phyloP scores from a whole-genome alignment of 768 basidiomycete species.

The Auriscalpium vulgare region DNA sequence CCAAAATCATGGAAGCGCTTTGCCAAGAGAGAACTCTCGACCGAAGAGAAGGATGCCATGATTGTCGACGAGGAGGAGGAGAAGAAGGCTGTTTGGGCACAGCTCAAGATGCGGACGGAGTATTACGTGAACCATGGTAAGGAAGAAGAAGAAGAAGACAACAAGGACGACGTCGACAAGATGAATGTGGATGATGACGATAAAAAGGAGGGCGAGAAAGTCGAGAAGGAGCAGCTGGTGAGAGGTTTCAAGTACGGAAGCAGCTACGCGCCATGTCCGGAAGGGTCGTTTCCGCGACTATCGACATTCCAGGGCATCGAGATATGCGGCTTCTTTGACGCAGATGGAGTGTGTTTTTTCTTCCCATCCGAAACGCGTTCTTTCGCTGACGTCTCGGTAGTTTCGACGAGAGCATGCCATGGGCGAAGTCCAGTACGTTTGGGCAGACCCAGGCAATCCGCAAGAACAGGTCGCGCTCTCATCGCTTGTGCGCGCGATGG shows the following conservation, averaged over 20 bases:
- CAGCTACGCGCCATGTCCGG: slow-evolving; percentile 79
- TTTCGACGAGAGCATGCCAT: slow-evolving; percentile 77
- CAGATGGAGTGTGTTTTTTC: slow-evolving; percentile 44
- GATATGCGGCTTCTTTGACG: slow-evolving; percentile 75
- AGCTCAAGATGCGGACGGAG: slow-evolving; percentile 39
- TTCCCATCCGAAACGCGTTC: background rate
- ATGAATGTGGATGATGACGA: slow-evolving; percentile 28
- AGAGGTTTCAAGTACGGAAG: slow-evolving; percentile 86
- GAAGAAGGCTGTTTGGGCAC: slow-evolving; percentile 26
- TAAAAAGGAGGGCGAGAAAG: slow-evolving; percentile 36
- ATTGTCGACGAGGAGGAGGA: slow-evolving; percentile 14
- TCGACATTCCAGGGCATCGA: slow-evolving; percentile 81
- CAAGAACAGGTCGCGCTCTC: slow-evolving; percentile 80
- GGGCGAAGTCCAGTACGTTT: slow-evolving; percentile 82
- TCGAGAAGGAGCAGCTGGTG: slow-evolving; percentile 74
- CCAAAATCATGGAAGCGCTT: slow-evolving; percentile 81
- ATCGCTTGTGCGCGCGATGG: slow-evolving; percentile 81
- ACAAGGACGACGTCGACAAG: slow-evolving; percentile 29
- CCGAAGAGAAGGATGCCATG: slow-evolving; percentile 22
- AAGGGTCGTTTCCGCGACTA: slow-evolving; percentile 72
- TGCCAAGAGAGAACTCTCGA: slow-evolving; percentile 27
- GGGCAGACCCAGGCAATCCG: slow-evolving; percentile 59
- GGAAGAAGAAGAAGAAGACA: slow-evolving; percentile 14
- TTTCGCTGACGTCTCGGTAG: slow-evolving; percentile 29
- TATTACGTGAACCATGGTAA: slow-evolving; percentile 43